Evolutionary conservation across 2,329 filamentous ascomycete species (phyloP), one percentile per base, ranked within the genome.

Genomic region (Scopulariopsis brevicaulis): DNA sequence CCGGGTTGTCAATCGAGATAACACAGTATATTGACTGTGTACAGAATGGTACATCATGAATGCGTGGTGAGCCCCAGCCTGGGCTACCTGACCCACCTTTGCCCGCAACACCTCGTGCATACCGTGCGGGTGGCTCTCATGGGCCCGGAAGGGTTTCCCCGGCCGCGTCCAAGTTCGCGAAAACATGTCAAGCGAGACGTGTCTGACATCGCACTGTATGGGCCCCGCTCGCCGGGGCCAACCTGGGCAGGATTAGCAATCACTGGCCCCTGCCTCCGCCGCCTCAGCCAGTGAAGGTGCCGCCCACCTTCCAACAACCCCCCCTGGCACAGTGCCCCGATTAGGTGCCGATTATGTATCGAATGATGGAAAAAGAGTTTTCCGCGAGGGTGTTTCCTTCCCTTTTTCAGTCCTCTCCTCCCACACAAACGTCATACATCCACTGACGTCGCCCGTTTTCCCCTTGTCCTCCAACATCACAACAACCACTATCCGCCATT

Each of bases 371-470:
- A 51, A 57, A 57, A 40, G 37, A 35, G 28, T 53, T 57, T 57
- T 57, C 32, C 35, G 34, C 32, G 32, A 53, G n/a, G 28, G 52
- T 48, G 50, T 57, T 57, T 46, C 40, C 55, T 40, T 57, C 34
- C 55, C 55, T 53, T 53, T 52, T 53, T 53, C 48, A 35, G 34
- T 32, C 34, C 40, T 53, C 48, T 43, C 34, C 50, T 57, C 48
- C 55, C 55, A 53, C 55, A 56, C 55, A 57, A 50, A 57, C 55
- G 55, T 57, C 55, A 57, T 57, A 57, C 55, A 53, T 57, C 55
- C 55, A 57, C 55, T 57, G 55, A 57, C 55, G 55, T 57, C 55
- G 55, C 55, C 55, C 55, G 25, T 57, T 57, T 55, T 55, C 52
- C 48, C 55, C 48, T 57, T 57, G 55, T 53, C 55, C 48, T 37